phyloP scores from a whole-genome alignment of 2,329 filamentous ascomycete species.

The Cercospora canescens region DNA sequence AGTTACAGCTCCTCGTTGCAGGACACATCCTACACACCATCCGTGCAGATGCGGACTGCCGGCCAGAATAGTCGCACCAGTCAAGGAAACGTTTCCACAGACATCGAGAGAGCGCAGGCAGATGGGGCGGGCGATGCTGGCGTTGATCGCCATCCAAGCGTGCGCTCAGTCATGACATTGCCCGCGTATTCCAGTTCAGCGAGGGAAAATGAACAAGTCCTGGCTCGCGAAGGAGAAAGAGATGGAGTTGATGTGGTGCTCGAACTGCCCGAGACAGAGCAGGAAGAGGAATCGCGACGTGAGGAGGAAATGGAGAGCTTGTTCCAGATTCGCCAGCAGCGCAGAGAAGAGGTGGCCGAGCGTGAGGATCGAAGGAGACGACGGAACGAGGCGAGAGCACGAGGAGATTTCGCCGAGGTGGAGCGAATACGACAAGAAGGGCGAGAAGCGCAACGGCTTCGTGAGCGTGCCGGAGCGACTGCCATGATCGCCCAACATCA shows the following conservation, averaged over 20 bases:
- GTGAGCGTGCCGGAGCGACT: conserved; percentile 38
- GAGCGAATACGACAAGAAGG: conserved; percentile 60
- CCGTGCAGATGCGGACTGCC: conserved; percentile 27
- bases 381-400: conserved; percentile 69
- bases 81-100: conserved; percentile 22
- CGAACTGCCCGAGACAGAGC: conserved; percentile 76
- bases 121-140: conserved; percentile 34
- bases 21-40: conserved; percentile 27
- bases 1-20: conserved; percentile 35
- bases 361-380: conserved; percentile 72
- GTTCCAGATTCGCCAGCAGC: conserved; percentile 81
- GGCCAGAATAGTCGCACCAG: conserved; percentile 27
- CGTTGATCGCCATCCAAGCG: conserved; percentile 79
- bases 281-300: conserved; percentile 74
- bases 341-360: conserved; percentile 73
- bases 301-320: conserved; percentile 91
- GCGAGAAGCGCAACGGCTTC: conserved; percentile 52
- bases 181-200: conserved; percentile 78
- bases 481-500: conserved; percentile 61
- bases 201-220: conserved; percentile 73
- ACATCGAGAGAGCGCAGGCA: conserved; percentile 28
- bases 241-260: conserved; percentile 89
- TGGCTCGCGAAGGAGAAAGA: conserved; percentile 87
- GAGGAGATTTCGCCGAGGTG: conserved; percentile 70
- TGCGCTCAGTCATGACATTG: conserved; percentile 92